phyloP scores from a whole-genome alignment of 495 filamentous ascomycete genomes.

The Cercophora newfieldiana region DNA sequence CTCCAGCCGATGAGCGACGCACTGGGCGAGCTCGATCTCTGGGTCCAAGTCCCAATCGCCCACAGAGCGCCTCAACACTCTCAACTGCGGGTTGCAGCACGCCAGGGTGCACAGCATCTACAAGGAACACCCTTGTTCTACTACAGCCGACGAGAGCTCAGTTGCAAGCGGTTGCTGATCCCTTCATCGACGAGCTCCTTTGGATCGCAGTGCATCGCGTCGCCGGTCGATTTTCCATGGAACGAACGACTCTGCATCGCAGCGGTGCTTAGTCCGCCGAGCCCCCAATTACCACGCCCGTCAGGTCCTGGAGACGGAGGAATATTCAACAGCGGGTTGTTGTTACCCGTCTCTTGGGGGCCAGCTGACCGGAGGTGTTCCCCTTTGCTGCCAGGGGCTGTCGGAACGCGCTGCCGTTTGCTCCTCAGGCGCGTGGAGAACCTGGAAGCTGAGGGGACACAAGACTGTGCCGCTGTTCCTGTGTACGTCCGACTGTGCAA shows the following conservation, averaged over 20 bases:
- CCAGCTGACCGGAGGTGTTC: constrained; percentile 5
- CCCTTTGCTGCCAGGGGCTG: constrained; percentile 4
- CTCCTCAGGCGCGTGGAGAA: constrained; percentile 2
- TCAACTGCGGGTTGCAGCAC: constrained; percentile 9
- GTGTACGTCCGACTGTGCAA: constrained; percentile 6
- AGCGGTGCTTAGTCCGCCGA: background rate
- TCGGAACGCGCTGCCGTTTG: constrained; percentile 9
- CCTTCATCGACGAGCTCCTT: background rate
- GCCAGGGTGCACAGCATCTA: constrained; percentile 7
- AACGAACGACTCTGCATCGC: background rate
- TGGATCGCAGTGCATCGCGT: background rate
- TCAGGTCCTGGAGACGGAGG: background rate
- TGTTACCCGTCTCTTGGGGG: background rate
- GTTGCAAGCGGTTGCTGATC: background rate
- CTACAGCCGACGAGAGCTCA: background rate
- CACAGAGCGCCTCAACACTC: constrained; percentile 3
- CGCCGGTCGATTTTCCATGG: background rate
- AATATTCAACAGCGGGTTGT: background rate
- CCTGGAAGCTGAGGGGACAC: constrained; percentile 1
- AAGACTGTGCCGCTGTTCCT: constrained; percentile 1
- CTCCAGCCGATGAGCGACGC: constrained; percentile 5
- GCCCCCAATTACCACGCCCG: background rate
- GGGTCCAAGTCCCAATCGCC: constrained; percentile 16
- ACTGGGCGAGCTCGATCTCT: constrained; percentile 17
- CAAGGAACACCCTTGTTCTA: constrained; percentile 7